phyloP scores from a whole-genome alignment of 306 rosid species.

The Alnus glutinosa region DNA sequence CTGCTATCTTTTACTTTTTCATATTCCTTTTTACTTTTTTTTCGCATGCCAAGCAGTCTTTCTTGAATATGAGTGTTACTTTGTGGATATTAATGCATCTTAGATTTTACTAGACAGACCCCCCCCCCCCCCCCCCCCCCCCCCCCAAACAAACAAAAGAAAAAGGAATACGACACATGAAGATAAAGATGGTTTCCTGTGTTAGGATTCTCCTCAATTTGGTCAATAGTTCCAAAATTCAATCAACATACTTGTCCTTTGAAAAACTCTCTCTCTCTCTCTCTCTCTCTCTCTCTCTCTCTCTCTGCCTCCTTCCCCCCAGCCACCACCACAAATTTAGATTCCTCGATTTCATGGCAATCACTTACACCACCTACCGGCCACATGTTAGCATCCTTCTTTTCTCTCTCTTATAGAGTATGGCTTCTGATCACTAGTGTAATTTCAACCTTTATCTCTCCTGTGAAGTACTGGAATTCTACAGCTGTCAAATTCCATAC shows the following conservation, averaged over 20 bases:
- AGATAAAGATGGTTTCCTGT: constrained; percentile 8
- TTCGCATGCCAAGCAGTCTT: constrained; percentile 32
- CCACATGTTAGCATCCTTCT: not conserved
- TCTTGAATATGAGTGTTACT: constrained; percentile 27
- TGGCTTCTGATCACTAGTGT: not conserved
- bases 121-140: constrained; percentile 9
- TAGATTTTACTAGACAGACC: constrained; percentile 16
- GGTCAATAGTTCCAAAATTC: constrained; percentile 3
- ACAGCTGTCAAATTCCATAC: constrained; percentile 5
- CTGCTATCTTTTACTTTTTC: constrained; percentile 18
- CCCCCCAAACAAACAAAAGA: not conserved
- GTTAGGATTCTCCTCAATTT: constrained; percentile 17
- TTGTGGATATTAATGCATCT: constrained; percentile 16
- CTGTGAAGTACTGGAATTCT: not conserved
- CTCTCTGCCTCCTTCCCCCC: not conserved
- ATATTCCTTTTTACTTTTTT: constrained; percentile 31
- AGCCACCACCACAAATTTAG: not conserved
- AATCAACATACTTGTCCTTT: not conserved
- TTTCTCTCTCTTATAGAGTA: not conserved
- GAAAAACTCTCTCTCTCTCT: not conserved
- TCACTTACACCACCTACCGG: not conserved
- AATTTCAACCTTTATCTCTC: constrained; percentile 4
- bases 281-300: not conserved
- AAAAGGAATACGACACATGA: not conserved
- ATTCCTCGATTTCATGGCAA: constrained; percentile 1